A percentile compares a stretch with the other conserved stretches of the same genome.
These are phyloP conservation scores for Cladobotryum mycophilum DNA, from an alignment of 2,329 filamentous ascomycete species.

Conservation along the genomic window DNA sequence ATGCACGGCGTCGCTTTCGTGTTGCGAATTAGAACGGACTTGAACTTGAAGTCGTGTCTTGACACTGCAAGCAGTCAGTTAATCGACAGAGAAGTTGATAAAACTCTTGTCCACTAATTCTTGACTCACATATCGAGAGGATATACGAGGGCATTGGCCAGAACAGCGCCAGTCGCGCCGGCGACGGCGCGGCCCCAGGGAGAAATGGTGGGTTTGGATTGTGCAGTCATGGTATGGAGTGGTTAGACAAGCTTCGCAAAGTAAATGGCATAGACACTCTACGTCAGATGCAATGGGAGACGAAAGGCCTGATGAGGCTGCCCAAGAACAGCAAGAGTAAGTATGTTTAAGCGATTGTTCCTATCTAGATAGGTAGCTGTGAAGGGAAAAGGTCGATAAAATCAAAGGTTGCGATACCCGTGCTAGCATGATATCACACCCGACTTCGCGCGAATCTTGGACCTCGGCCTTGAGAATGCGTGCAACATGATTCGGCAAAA, in stretches of 20 bases:
- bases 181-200: conserved; percentile 92
- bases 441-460: too few relatives aligned
- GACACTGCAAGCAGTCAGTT: conserved; percentile 51
- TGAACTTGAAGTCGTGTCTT: conserved; percentile 97
- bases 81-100: background rate
- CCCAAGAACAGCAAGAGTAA: too few relatives aligned
- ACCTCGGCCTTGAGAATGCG: too few relatives aligned
- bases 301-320: too few relatives aligned
- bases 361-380: too few relatives aligned
- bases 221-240: conserved; percentile 40
- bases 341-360: too few relatives aligned
- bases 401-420: too few relatives aligned
- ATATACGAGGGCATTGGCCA: conserved; percentile 94
- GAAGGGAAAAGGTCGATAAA: too few relatives aligned
- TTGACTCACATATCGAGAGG: conserved; percentile 83
- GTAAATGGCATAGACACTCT: background rate
- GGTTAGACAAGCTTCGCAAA: background rate
- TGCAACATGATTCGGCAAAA: too few relatives aligned
- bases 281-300: background rate
- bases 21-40: conserved; percentile 54
- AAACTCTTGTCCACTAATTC: background rate
- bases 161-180: conserved; percentile 84
- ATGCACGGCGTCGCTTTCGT: conserved; percentile 45
- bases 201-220: conserved; percentile 67
- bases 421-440: too few relatives aligned